Evolutionary conservation across 2,329 filamentous ascomycete species (phyloP).

Genomic region (Exophiala dermatitidis): DNA sequence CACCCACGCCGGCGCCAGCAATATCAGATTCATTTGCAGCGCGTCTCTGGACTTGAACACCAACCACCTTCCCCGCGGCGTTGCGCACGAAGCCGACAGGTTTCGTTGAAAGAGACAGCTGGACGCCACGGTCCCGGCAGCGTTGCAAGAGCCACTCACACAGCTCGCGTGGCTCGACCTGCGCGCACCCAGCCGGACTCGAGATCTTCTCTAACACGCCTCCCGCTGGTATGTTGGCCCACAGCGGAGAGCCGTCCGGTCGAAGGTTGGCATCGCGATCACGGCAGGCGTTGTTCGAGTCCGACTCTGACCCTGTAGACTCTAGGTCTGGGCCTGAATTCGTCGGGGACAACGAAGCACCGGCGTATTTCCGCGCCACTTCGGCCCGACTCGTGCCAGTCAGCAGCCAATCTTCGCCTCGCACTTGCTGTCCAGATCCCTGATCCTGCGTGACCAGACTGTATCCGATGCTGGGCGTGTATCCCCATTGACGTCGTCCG

Average conservation of each 20-base stretch:
- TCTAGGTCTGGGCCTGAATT: not conserved
- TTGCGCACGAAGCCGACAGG: conserved; percentile 49
- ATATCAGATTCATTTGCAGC: too few relatives aligned
- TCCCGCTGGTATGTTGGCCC: not conserved
- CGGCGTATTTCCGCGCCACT: conserved; percentile 34
- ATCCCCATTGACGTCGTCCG: conserved; percentile 54
- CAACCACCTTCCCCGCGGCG: conserved; percentile 46
- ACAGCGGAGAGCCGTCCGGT: not conserved
- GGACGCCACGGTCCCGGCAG: conserved; percentile 53
- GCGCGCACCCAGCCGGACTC: conserved; percentile 43
- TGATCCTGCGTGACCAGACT: conserved; percentile 40
- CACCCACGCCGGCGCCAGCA: too few relatives aligned
- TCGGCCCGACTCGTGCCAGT: conserved; percentile 57
- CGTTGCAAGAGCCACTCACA: conserved; percentile 57
- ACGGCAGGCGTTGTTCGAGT: not conserved
- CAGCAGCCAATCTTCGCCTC: conserved; percentile 58
- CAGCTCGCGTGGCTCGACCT: conserved; percentile 60
- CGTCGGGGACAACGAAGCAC: conserved; percentile 1
- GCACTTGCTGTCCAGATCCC: conserved; percentile 30
- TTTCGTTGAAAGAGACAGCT: conserved; percentile 57
- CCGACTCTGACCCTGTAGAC: too few relatives aligned
- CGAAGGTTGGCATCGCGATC: conserved; percentile 27
- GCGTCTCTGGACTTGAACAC: conserved; percentile 22
- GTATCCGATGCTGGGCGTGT: conserved; percentile 52
- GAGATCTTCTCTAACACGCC: not conserved